Conservation (phyloP, 345 rosid genomes). For the Hevea brasiliensis region DNA sequence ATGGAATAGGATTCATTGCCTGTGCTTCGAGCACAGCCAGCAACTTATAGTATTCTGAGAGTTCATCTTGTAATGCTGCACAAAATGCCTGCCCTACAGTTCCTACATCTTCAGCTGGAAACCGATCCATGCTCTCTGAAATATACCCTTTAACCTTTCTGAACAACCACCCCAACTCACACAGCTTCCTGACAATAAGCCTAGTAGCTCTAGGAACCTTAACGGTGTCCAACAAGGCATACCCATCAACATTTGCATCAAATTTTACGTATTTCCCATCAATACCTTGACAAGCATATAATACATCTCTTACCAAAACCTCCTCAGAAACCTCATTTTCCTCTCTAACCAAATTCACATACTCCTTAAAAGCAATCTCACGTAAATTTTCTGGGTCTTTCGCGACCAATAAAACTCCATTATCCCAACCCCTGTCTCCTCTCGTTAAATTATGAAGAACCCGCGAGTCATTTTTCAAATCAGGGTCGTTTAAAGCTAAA, state of each 20-base stretch:
- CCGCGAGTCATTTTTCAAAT: conserved; percentile 30
- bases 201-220: conserved; percentile 74
- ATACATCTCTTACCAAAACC: conserved; percentile 81
- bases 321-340: conserved; percentile 92
- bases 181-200: conserved; percentile 71
- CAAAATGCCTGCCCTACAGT: conserved; percentile 95
- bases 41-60: conserved; percentile 80
- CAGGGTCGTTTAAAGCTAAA: conserved; percentile 42
- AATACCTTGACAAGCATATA: conserved; percentile 91
- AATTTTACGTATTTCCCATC: conserved; percentile 87
- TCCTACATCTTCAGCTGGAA: conserved; percentile 82
- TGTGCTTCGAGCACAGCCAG: conserved; percentile 88
- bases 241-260: conserved; percentile 63
- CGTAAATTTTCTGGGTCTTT: conserved; percentile 81
- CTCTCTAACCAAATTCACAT: conserved; percentile 60
- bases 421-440: conserved; percentile 50
- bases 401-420: conserved; percentile 71
- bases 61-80: conserved; percentile 91
- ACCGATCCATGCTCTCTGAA: conserved; percentile 72
- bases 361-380: conserved; percentile 78
- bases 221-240: conserved; percentile 51
- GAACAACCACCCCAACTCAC: conserved; percentile 96
- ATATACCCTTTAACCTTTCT: conserved; percentile 80
- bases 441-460: conserved; percentile 30
- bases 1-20: conserved; percentile 88